phyloP scores from a whole-genome alignment of 306 rosid genomes.

The Sophora flavescens region DNA sequence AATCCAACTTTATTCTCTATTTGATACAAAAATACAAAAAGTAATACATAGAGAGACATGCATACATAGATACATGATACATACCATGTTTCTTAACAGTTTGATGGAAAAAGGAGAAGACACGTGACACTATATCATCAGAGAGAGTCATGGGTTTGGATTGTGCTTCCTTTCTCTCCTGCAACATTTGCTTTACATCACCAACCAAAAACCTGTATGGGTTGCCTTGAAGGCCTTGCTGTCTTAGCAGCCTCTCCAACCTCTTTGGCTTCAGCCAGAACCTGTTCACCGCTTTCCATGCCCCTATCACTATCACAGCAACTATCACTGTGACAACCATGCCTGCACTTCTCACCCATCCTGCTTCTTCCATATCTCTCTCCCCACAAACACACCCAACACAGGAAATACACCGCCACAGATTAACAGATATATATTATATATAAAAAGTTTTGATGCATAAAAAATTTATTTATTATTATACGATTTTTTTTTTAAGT shows the following conservation, averaged over 20 bases:
- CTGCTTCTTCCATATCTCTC: background rate
- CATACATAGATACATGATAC: background rate
- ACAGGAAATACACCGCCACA: no score
- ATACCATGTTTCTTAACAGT: conserved; percentile 50
- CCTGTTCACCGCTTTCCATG: conserved; percentile 51
- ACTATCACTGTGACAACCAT: background rate
- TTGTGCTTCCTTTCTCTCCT: conserved; percentile 37
- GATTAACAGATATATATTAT: no score
- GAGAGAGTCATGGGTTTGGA: conserved; percentile 56
- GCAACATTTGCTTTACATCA: conserved; percentile 31
- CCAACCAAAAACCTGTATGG: conserved; percentile 49
- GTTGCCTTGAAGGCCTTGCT: conserved; percentile 50
- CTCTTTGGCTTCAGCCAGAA: conserved; percentile 56
- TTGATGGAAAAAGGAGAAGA: conserved; percentile 31
- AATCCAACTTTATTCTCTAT: no score
- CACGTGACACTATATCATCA: conserved; percentile 43
- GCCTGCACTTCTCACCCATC: background rate
- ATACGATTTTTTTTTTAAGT: no score
- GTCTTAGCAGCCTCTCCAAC: conserved; percentile 46
- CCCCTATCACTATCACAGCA: background rate
- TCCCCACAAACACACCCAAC: no score
- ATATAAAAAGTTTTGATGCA: no score
- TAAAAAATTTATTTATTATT: no score
- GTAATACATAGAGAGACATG: background rate
- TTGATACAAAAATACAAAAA: no score